Percentiles rank a stretch among this genome's conserved stretches.
Evolutionary conservation across 331 rosid species (phyloP).

Genomic region (Cydonia oblonga): DNA sequence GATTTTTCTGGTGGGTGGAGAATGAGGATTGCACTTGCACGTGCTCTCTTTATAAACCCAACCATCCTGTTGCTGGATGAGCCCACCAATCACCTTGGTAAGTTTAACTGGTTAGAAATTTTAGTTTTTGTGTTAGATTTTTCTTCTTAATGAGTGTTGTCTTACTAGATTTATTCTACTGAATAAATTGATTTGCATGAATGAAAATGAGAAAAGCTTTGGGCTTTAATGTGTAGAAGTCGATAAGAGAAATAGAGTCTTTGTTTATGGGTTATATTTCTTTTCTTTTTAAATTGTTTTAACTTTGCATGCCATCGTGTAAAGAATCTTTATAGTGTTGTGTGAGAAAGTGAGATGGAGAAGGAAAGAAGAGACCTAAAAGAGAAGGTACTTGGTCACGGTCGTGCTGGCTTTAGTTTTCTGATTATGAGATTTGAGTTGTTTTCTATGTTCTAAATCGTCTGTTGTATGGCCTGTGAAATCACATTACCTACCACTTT

Average conservation of each 20-base stretch:
- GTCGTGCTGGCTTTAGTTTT: background rate
- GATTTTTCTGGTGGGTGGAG: slow-evolving; percentile 99
- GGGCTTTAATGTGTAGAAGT: no score
- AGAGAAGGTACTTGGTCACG: background rate
- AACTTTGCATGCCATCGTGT: background rate
- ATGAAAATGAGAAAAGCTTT: no score
- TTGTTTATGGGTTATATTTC: background rate
- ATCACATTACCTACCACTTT: background rate
- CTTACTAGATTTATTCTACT: no score
- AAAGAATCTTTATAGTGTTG: background rate
- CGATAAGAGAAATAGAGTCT: no score
- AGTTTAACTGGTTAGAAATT: background rate
- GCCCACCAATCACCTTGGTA: slow-evolving; percentile 98
- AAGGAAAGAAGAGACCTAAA: background rate
- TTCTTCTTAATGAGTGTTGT: no score
- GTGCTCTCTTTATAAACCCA: slow-evolving; percentile 94
- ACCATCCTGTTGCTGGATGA: slow-evolving; percentile 90
- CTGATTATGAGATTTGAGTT: background rate
- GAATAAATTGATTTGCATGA: no score
- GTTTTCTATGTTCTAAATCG: background rate
- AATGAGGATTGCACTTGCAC: slow-evolving; percentile 96
- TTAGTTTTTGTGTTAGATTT: background rate
- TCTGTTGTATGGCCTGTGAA: background rate
- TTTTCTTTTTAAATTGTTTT: background rate
- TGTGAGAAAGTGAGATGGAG: background rate